Evolutionary conservation across 1,139 yeast species (phyloP), one percentile per base, ranked within the genome.

Genomic region (Meyerozyma carpophila): DNA sequence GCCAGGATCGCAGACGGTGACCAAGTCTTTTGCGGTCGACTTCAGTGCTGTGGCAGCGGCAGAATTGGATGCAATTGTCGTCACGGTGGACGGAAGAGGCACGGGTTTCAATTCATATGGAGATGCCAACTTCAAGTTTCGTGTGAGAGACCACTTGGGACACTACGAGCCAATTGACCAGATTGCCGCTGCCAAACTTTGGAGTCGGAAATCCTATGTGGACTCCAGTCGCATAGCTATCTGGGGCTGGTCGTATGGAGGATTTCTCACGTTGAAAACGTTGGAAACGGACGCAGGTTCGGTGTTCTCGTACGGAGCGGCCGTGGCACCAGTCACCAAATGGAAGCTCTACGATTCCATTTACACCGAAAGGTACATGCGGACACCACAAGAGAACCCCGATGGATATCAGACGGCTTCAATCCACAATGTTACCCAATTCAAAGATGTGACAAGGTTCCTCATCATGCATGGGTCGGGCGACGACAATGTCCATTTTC

Each of bases 171-270:
- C 87, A 3, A 57, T 66, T 29, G 94, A 85, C 59, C 91, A 85
- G 61, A 80, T 85, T 27, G 65, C 76, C 0, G 88, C 90, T 5
- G 93, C 86, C 1, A 74, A 74, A 47, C 49, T 70, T 2, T 85
- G 88, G 81, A 66, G 74, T 1, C 42, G 63, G 7, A 75, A 74
- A 48, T 51, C 73, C 2, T 85, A 77, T 53, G 83, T 84, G 37
- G 87, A 85, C 58, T 56, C 65, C 7, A 65, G 68, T 4, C 70
- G 79, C 49, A 78, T 84, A 10, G 87, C 88, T 1, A 77, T 85
- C 43, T 85, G 89, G 82, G 94, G 94, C 6, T 85, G 93, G 91
- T 83, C 90, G 2, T 85, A 84, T 56, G 94, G 94, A 46, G 94
- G 93, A 0, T 85, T 77, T 57, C 72, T 84, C 68, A 83, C 94